Evolutionary conservation across 257 asterid species (phyloP), one percentile per base, ranked within the genome.

Genomic region (Primulina eburnea): DNA sequence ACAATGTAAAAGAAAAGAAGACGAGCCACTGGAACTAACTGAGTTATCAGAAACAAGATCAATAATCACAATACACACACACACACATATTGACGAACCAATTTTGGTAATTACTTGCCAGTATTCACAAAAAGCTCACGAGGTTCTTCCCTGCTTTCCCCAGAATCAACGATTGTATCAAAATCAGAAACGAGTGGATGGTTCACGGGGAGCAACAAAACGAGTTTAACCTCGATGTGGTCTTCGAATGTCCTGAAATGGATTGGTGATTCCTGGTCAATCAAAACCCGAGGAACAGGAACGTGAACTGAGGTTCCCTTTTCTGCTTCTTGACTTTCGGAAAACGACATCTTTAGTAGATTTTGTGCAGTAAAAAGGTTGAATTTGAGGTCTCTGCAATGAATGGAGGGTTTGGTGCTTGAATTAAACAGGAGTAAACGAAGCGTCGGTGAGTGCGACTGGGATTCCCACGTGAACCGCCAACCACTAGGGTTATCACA

Each of bases 161-260:
- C 76, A 10, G 43, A 59, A 52, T 68, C 21, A 33, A 79, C 71
- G 24, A 78, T 64, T 1, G 86, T 77, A 68, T 81, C 88, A 35
- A 89, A 84, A 62, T 83, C 84, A 34, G 87, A 84, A 67, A 89
- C 86, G 53, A 93, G 86, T 7, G 99, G 95, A 80, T 90, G 96
- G 77, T 90, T 88, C 65, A 90, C 85, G 35, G 99, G 96, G 70
- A 93, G 89, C 30, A 90, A 77, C 82, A 93, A 78, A 72, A 80
- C 77, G 72, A 90, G 85, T 55, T 87, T 94, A 73, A 85, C 87
- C 81, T 91, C 97, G 74, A 94, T 79, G 71, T 87, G 91, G 76
- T 85, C 92, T 75, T 84, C 88, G 65, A 87, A 82, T 0, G 78
- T 73, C 84, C 83, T 89, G 67, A 80, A 78, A 62, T 75, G 77